These are phyloP conservation scores for Dissophora globulifera DNA, from an alignment of 192 early-diverging fungal species.

Conservation along the genomic window DNA sequence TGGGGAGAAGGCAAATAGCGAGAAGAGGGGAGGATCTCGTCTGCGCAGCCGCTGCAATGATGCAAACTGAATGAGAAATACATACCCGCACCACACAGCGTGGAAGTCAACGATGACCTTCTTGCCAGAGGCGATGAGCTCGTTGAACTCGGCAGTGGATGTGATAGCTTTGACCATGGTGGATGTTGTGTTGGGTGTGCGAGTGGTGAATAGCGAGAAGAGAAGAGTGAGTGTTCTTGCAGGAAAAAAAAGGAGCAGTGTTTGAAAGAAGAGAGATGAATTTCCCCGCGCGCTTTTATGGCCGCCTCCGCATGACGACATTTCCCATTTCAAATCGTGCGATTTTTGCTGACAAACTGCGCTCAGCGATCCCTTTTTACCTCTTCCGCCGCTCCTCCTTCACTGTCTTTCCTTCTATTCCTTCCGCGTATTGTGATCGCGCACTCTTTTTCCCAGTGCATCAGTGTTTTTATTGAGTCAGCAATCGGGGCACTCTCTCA, in stretches of 20 bases:
- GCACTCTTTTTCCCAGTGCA: too few species aligned
- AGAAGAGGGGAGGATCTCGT: not conserved
- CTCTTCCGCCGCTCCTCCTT: too few species aligned
- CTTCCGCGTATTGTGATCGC: too few species aligned
- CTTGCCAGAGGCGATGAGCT: conserved; percentile 54
- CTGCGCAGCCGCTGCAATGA: conserved; percentile 13
- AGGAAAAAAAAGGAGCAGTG: not conserved
- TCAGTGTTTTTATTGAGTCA: too few species aligned
- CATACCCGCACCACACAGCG: conserved; percentile 83
- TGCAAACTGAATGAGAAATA: not conserved
- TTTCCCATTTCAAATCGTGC: not conserved
- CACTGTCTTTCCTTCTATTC: not conserved
- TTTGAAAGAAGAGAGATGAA: too few species aligned
- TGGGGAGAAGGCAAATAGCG: too few species aligned
- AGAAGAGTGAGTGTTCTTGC: not conserved
- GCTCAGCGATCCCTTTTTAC: too few species aligned
- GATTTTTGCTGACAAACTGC: too few species aligned
- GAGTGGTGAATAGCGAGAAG: too few species aligned
- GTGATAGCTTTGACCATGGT: conserved; percentile 52
- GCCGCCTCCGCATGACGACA: not conserved
- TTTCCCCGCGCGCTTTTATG: not conserved
- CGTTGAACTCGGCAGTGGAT: conserved; percentile 53
- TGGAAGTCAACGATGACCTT: conserved; percentile 81
- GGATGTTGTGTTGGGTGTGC: conserved; percentile 14
- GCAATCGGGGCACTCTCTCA: too few species aligned